Evolutionary conservation across 2,329 filamentous ascomycete species (phyloP), one percentile per base, ranked within the genome.

Genomic region (Fusarium tuaranense): DNA sequence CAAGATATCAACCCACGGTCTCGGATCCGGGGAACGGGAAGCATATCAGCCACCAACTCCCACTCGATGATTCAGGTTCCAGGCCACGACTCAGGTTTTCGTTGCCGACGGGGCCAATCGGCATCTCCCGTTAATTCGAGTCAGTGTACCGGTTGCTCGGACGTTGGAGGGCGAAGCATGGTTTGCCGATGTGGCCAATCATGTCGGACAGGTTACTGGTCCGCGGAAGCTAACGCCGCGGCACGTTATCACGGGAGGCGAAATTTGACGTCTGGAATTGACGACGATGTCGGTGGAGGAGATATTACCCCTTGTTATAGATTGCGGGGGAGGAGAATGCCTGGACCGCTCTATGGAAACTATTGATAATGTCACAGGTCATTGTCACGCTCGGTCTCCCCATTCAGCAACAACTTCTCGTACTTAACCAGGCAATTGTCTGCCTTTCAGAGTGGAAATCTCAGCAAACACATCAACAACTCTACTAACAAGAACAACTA

Each of bases 151-250:
- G 4, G 14, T 38, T 5, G 20, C 51, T 55, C 27, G 10, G 51
- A 55, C 27, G 12, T 5, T 20, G 8, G 27, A 18, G 27, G 8
- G 36, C 5, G 4, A 59, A 55, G 10, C 41, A 5, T 41, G 7
- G 2, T 10, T 70, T 74, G 75, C 75, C 75, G 75, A 76, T 5
- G 8, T 34, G 16, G n/a, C 75, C 70, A 77, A 76, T 77, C 14
- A 76, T 0, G 1, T 0, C 1, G 1, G 2, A 2, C n/a, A 1
- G 3, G 41, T 68, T 63, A 62, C 70, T 70, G 74, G 67, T 32
- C 46, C 53, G 25, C 5, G 46, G 61, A 51, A 27, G 41, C 36
- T 59, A 63, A 36, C 38, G 25, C 6, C 51, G 66, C 65, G 66
- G 66, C 70, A 68, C 27, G 60, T 65, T 38, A 3, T 51, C 34